Conservation (phyloP, 257 asterid species). For the Oldenlandia corymbosa region DNA sequence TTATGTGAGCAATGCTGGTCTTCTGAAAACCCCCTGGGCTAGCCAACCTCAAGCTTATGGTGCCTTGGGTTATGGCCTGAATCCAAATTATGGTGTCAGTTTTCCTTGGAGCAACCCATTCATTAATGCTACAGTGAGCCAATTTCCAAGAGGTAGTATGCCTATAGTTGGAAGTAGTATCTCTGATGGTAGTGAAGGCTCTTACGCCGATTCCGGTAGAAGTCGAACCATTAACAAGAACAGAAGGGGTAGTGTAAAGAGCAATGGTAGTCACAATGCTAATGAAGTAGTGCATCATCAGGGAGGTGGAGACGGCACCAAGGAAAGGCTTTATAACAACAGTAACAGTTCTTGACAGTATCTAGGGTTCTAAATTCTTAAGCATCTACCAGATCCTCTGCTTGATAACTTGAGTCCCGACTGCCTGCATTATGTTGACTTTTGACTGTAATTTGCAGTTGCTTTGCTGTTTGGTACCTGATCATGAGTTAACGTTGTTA, state of each 20-base stretch:
- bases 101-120: constrained; percentile 7
- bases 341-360: constrained; percentile 5
- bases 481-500: neutral
- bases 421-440: neutral
- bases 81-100: constrained; percentile 5
- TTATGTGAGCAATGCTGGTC: constrained; percentile 2
- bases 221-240: neutral
- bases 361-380: constrained; percentile 1
- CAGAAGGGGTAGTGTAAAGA: neutral
- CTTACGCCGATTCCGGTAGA: constrained; percentile 10
- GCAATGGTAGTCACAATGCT: constrained; percentile 9
- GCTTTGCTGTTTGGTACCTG: neutral
- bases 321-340: constrained; percentile 2
- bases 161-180: constrained; percentile 4
- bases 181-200: neutral
- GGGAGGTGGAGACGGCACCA: constrained; percentile 6
- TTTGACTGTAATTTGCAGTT: constrained; percentile 3
- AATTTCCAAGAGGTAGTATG: constrained; percentile 4
- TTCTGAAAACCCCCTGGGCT: constrained; percentile 9
- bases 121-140: neutral
- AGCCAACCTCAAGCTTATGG: constrained; percentile 6
- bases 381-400: neutral
- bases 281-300: constrained; percentile 19
- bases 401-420: neutral
- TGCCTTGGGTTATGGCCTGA: constrained; percentile 5